These are phyloP conservation scores for Drechslera avenae DNA, from an alignment of 2,329 filamentous ascomycete species.

Conservation along the genomic window DNA sequence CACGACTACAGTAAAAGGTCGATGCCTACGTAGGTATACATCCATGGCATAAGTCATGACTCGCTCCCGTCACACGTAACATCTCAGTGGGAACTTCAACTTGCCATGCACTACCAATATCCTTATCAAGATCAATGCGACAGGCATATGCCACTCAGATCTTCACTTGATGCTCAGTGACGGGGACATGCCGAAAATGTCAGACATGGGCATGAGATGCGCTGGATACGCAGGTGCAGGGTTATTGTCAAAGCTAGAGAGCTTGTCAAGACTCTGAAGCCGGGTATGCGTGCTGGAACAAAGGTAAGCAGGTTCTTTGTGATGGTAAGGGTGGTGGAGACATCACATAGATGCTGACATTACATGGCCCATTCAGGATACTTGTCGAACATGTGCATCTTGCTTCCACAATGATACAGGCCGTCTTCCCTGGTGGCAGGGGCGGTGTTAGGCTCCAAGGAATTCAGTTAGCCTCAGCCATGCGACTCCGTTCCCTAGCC, in stretches of 20 bases:
- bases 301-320: slow-evolving; percentile 34
- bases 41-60: too few species aligned
- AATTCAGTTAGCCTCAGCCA: slow-evolving; percentile 53
- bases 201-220: slow-evolving; percentile 51
- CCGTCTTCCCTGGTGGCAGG: slow-evolving; percentile 60
- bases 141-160: slow-evolving; percentile 63
- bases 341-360: slow-evolving; percentile 6
- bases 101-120: slow-evolving; percentile 43
- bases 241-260: slow-evolving; percentile 62
- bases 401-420: too few species aligned
- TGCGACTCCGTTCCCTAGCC: slow-evolving; percentile 46
- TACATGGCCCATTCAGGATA: slow-evolving; percentile 32
- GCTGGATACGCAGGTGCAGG: slow-evolving; percentile 64
- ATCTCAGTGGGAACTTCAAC: too few species aligned
- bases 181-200: slow-evolving; percentile 51
- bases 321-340: background rate
- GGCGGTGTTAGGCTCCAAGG: slow-evolving; percentile 64
- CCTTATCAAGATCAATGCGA: slow-evolving; percentile 62
- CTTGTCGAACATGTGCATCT: too few species aligned
- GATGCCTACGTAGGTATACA: too few species aligned
- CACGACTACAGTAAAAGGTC: background rate
- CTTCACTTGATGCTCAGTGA: slow-evolving; percentile 64
- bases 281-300: slow-evolving; percentile 43
- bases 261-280: slow-evolving; percentile 57
- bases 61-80: too few species aligned